Evolutionary conservation across 805 yeast genomes (phyloP), one percentile per base, ranked within the genome.

Genomic region (Myxozyma sirexii): DNA sequence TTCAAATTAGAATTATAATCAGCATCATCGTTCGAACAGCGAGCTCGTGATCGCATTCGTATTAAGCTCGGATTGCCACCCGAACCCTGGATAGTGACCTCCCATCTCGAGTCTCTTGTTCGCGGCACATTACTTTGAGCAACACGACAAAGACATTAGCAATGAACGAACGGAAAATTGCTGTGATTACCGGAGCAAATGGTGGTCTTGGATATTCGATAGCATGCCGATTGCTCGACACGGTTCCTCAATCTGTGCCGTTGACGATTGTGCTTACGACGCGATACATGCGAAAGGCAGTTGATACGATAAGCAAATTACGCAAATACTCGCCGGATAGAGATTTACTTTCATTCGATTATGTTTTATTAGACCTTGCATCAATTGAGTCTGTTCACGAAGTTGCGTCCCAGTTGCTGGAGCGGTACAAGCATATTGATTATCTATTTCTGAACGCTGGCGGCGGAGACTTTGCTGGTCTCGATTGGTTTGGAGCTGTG

Each of bases 391-490:
- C 97, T 0, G 82, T 92, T 13, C 75, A 89, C 29, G 80, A 82
- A 27, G 97, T 96, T 0, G 82, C 83, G 57, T 80, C 86, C 66
- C 96, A 90, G 56, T 73, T 94, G 61, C 74, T 75, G 61, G 81
- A 84, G 67, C 81, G 84, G 61, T 92, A 86, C 75, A 69, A 73
- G 5, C 81, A 84, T 45, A 80, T 94, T 37, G 92, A 94, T 73
- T 90, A 86, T 71, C 73, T 92, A 62, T 89, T 88, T 70, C 80
- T 91, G 60, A 93, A 91, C 75, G 91, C 98, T 6, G 96, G 96
- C 3, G 96, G 90, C 68, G 91, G 96, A 46, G 89, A 86, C 8
- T 88, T 89, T 72, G 82, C 79, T 42, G 97, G 97, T 2, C 85
- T 94, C 59, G 90, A 93, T 71, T 94, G 96, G 93, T 57, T 82